Evolutionary conservation across 1,284 basidiomycete genomes (phyloP), one percentile per base, ranked within the genome.

Genomic region (Naganishia sp.): DNA sequence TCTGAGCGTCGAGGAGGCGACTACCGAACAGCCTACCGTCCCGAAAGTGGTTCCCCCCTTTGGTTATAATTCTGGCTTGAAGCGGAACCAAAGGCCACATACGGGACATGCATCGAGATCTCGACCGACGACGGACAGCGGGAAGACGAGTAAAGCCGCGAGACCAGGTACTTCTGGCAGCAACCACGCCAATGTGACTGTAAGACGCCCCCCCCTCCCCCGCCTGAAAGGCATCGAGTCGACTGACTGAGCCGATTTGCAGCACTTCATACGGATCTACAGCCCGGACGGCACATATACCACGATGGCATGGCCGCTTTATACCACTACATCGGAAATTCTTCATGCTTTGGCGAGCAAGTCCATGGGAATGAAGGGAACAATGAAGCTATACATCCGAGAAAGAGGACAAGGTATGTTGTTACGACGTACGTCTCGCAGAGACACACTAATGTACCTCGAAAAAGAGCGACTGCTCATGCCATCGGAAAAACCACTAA

Each of bases 401-500:
- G 91, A 94, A 76, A 83, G 88, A 23, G 90, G 90, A 42, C 83
- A 90, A 82, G 90, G 91, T 91, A 69, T 58, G 86, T 25, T 80
- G 42, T 42, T 53, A n/a, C 39, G 55, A 5, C 25, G 42, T 54
- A 13, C 1, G 23, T 39, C 9, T 4, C 9, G 2, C 28, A 21
- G 21, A 17, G 32, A 32, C 28, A 5, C 23, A 7, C 62, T 54
- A 28, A 45, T 28, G 23, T 49, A 10, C 17, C 21, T 50, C 21
- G 3, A 62, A 10, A 61, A 28, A 93, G 94, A 96, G 75, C 88
- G 94, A 13, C 83, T 92, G 47, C 81, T 96, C 63, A 86, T 86
- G 6, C 85, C 86, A 17, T 88, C 86, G 0, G 96, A 99, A 76
- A 85, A 87, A 65, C 95, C 95, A 0, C 87, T 93, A 0, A 85